Base-by-base conservation (phyloP, 495 filamentous ascomycete species). In the Mytilinidion resinicola region DNA sequence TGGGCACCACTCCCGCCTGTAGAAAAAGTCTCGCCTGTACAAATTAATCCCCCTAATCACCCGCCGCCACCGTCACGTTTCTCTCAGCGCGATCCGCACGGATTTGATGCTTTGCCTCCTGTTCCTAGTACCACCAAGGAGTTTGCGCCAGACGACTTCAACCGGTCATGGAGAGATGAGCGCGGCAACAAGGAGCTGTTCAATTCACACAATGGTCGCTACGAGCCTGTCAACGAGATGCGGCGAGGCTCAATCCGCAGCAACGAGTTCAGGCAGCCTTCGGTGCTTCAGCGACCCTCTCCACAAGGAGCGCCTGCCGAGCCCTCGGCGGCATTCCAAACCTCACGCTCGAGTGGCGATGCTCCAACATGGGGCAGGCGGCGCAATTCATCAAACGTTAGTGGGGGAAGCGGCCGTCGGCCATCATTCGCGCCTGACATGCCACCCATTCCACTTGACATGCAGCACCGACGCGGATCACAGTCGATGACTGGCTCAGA, bases 121-220 rank as follows among this genome's bases (percentile, higher is more conserved):
- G 73, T 70, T 9, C 76, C 73, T 55, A 73, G 64, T 7, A 75
- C 76, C 39, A 78, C 85, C 4, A 88, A 89, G 67, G 91, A 97
- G 70, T 93, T 96, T 64, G 89, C 90, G 9, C 90, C 92, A 5
- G 93, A 97, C 69, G 90, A 95, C 62, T 97, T 96, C 68, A 95
- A 88, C 67, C 82, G 95, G 55, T 81, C 84, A 19, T 95, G 88
- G 85, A 81, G 87, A 63, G 91, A 95, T 42, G 78, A 85, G 42
- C 77, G 81, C 9, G 80, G 76, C 19, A 75, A 75, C 33, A 83
- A 82, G 57, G 90, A 96, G 69, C 79, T 99, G 0, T 99, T 82
- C 71, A 96, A 97, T 70, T 95, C 93, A 9, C 86, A 95, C 39
- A 96, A 90, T 46, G 93, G 95, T 20, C 85, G 90, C 42, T 95